Evolutionary conservation across 345 rosid genomes (phyloP).

Genomic region (Brassica cretica): DNA sequence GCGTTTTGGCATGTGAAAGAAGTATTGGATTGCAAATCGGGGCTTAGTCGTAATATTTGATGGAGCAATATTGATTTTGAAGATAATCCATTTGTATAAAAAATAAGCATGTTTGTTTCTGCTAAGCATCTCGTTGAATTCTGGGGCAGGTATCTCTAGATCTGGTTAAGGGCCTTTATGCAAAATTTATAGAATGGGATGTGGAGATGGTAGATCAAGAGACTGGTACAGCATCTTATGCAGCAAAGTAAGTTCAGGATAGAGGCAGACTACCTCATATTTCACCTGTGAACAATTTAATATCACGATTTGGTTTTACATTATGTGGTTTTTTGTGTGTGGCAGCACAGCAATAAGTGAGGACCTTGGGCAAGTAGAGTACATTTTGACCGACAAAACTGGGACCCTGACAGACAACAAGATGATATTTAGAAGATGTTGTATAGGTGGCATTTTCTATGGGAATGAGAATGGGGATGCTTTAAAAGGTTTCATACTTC

Average conservation of each 20-base stretch:
- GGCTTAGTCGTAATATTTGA: neutral
- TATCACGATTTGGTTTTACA: neutral
- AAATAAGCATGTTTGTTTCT: conserved; percentile 3
- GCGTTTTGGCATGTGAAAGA: conserved; percentile 7
- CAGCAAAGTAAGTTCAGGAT: conserved; percentile 76
- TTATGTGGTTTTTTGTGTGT: conserved; percentile 45
- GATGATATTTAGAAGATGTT: conserved; percentile 97
- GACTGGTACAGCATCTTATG: conserved; percentile 74
- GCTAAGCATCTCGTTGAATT: conserved; percentile 23
- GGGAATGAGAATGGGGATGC: conserved; percentile 95
- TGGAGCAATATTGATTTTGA: neutral
- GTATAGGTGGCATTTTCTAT: conserved; percentile 74
- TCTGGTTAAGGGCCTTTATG: conserved; percentile 91
- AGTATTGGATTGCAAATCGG: neutral
- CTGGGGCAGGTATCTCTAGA: conserved; percentile 84
- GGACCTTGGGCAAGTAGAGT: conserved; percentile 99
- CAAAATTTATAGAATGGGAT: conserved; percentile 95
- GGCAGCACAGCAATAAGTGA: conserved; percentile 99
- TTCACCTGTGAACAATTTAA: conserved; percentile 5
- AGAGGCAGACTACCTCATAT: conserved; percentile 19
- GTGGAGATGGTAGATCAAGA: conserved; percentile 83
- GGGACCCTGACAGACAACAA: conserved; percentile 96
- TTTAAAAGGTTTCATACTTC: conserved; percentile 64
- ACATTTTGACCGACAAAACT: conserved; percentile 96
- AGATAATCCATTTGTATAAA: neutral